These are phyloP conservation scores for Leccinum arenicola DNA, from an alignment of 768 basidiomycete species.

Conservation along the genomic window DNA sequence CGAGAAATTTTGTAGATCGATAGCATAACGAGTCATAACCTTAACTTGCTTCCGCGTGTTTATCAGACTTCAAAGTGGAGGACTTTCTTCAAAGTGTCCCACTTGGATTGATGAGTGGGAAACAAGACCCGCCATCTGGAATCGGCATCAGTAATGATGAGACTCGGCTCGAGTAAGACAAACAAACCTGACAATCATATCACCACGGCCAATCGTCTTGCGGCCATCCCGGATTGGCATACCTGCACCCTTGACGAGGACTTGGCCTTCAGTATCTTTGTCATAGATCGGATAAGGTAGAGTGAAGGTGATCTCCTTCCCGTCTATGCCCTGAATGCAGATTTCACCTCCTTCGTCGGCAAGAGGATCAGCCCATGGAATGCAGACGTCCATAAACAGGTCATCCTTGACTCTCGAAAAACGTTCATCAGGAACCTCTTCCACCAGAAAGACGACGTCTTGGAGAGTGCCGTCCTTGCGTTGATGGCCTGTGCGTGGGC, in stretches of 20 bases:
- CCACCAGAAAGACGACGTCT: slow-evolving; percentile 65
- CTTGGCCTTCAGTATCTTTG: slow-evolving; percentile 46
- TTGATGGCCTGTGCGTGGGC: slow-evolving; percentile 67
- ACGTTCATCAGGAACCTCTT: slow-evolving; percentile 54
- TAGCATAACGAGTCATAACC: slow-evolving; percentile 20
- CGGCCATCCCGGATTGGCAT: slow-evolving; percentile 63
- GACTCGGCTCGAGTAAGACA: background rate
- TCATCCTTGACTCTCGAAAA: slow-evolving; percentile 59
- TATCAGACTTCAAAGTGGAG: slow-evolving; percentile 27
- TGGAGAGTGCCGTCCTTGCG: slow-evolving; percentile 53
- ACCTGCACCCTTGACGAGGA: slow-evolving; percentile 56
- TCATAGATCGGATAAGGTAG: slow-evolving; percentile 54
- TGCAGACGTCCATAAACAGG: slow-evolving; percentile 49
- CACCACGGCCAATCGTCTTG: slow-evolving; percentile 53
- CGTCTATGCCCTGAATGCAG: slow-evolving; percentile 55
- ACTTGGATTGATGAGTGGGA: slow-evolving; percentile 30
- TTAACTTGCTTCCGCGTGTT: slow-evolving; percentile 4
- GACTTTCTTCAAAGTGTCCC: slow-evolving; percentile 29
- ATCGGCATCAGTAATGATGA: slow-evolving; percentile 1
- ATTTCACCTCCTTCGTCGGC: slow-evolving; percentile 47
- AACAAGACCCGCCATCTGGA: slow-evolving; percentile 34
- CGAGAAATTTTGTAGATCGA: slow-evolving; percentile 11
- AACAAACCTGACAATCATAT: slow-evolving; percentile 57
- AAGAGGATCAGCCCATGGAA: slow-evolving; percentile 55
- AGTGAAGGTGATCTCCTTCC: slow-evolving; percentile 46